These are phyloP conservation scores for Pleurotus salmoneostramineus DNA, from an alignment of 768 basidiomycete species.

Conservation along the genomic window DNA sequence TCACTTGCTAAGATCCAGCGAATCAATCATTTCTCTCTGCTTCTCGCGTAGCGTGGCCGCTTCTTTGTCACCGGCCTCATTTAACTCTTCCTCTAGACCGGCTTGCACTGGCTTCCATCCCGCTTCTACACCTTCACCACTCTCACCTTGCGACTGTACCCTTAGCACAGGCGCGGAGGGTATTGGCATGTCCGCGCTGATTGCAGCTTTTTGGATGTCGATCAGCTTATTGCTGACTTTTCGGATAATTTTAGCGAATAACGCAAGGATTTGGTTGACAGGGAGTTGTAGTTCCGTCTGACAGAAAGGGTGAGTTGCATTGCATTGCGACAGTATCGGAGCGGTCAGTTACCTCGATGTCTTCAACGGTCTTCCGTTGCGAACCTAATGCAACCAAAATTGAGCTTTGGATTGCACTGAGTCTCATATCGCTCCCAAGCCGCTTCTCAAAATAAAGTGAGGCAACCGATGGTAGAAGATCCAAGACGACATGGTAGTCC, in stretches of 20 bases:
- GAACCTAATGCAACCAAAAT: conserved; percentile 87
- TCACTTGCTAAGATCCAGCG: conserved; percentile 85
- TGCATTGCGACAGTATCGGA: background rate
- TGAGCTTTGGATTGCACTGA: conserved; percentile 89
- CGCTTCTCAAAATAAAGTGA: conserved; percentile 82
- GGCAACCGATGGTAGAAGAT: conserved; percentile 80
- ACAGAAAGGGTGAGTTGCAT: background rate
- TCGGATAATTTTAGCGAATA: conserved; percentile 88
- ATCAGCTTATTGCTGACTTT: conserved; percentile 75
- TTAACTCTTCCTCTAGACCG: conserved; percentile 62
- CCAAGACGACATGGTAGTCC: conserved; percentile 94
- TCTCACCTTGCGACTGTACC: conserved; percentile 4
- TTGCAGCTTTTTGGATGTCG: conserved; percentile 75
- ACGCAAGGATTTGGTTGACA: conserved; percentile 81
- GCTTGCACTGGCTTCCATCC: conserved; percentile 43
- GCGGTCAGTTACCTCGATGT: conserved; percentile 60
- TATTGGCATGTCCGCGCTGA: conserved; percentile 60
- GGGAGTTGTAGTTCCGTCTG: conserved; percentile 80
- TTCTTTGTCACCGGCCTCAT: conserved; percentile 74
- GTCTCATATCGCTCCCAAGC: conserved; percentile 55
- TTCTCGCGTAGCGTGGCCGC: conserved; percentile 64
- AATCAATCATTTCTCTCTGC: conserved; percentile 85
- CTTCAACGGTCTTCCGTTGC: conserved; percentile 87
- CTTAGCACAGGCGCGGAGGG: conserved; percentile 19
- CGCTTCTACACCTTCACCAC: conserved; percentile 14